These are phyloP conservation scores for Asclepias syriaca DNA, from an alignment of 257 asterid genomes.

Conservation along the genomic window DNA sequence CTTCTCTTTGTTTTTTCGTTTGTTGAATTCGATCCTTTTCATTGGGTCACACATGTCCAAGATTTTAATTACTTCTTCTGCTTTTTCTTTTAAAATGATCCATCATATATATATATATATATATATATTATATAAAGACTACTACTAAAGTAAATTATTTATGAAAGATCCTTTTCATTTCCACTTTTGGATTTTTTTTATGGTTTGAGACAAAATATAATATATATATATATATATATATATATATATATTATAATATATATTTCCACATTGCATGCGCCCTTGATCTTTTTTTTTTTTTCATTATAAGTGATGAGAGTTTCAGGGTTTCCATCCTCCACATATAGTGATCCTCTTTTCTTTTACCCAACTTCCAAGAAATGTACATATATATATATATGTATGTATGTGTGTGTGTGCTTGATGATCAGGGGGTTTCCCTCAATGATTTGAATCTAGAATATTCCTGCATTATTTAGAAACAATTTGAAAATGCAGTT, in stretches of 20 bases:
- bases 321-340: neutral
- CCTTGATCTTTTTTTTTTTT: neutral
- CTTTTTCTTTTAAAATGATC: too few relatives aligned
- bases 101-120: too few relatives aligned
- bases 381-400: too few relatives aligned
- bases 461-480: neutral
- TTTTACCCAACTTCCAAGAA: too few relatives aligned
- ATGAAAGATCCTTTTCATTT: too few relatives aligned
- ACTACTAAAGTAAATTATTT: too few relatives aligned
- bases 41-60: neutral
- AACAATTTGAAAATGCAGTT: neutral
- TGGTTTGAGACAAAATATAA: neutral
- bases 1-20: neutral
- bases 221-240: neutral
- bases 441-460: slow-evolving; percentile 14
- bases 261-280: neutral
- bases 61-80: too few relatives aligned
- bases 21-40: neutral
- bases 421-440: neutral
- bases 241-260: neutral
- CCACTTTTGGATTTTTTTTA: neutral
- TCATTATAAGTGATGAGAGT: neutral
- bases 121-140: too few relatives aligned
- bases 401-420: too few relatives aligned
- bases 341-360: neutral